Evolutionary conservation across 2,329 filamentous ascomycete species (phyloP).

Genomic region (Colletotrichum musae): DNA sequence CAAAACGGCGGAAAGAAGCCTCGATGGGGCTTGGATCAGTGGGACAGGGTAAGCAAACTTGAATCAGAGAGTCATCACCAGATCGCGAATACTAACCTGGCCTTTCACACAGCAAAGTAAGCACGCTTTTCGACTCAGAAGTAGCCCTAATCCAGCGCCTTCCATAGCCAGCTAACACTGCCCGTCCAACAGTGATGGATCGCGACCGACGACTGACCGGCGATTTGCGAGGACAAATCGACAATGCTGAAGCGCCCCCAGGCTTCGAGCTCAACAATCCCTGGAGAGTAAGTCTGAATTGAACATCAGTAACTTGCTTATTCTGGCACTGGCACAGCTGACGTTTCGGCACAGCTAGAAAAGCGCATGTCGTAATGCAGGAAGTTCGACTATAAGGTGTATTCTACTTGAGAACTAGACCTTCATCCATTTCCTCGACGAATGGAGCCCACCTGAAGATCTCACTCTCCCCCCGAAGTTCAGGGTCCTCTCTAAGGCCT

Average conservation of each 20-base stretch:
- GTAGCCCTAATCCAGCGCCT: no score
- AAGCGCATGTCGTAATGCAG: slow-evolving; percentile 62
- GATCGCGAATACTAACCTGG: slow-evolving; percentile 49
- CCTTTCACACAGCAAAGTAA: slow-evolving; percentile 67
- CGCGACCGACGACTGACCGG: slow-evolving; percentile 75
- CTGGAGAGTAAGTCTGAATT: slow-evolving; percentile 68
- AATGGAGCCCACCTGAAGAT: slow-evolving; percentile 1
- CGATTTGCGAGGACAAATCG: slow-evolving; percentile 70
- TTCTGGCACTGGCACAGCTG: slow-evolving; percentile 17
- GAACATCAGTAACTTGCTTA: no score
- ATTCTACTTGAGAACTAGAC: slow-evolving; percentile 16
- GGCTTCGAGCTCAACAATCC: slow-evolving; percentile 76
- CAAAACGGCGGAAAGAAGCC: slow-evolving; percentile 74
- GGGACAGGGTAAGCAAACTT: slow-evolving; percentile 68
- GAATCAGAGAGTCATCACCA: background rate
- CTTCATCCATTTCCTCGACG: background rate
- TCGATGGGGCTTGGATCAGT: slow-evolving; percentile 73
- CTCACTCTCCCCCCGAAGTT: background rate
- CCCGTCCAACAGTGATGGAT: slow-evolving; percentile 70
- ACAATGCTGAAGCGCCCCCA: slow-evolving; percentile 67
- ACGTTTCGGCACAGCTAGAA: slow-evolving; percentile 61
- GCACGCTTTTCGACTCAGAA: slow-evolving; percentile 32
- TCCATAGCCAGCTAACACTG: slow-evolving; percentile 19
- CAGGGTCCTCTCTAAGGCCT: background rate
- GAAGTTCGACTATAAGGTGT: slow-evolving; percentile 11